Evolutionary conservation across 495 filamentous ascomycete species (phyloP).

Genomic region (Neurospora sp.): DNA sequence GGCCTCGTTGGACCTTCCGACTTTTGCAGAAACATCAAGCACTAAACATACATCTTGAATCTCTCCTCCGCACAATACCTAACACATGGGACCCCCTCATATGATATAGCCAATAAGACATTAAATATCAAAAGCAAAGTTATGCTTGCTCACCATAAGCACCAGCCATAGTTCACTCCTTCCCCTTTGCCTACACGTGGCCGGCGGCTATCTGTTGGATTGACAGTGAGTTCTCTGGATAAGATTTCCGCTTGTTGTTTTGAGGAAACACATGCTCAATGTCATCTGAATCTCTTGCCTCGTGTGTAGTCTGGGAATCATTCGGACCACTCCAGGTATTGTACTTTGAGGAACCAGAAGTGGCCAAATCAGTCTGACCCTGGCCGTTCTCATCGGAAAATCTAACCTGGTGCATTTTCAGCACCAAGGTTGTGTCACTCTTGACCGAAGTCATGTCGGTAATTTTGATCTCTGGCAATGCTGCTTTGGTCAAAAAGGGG

Average conservation of each 20-base stretch:
- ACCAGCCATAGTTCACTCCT: not conserved
- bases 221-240: not conserved
- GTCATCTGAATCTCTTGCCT: not conserved
- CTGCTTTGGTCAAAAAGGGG: not conserved
- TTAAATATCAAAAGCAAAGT: not conserved
- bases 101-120: not conserved
- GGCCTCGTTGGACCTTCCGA: not conserved
- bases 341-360: not conserved
- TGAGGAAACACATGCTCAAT: not conserved
- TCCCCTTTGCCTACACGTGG: not conserved
- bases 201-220: not conserved
- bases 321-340: not conserved
- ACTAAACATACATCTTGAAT: not conserved
- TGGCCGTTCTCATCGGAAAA: not conserved
- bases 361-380: not conserved
- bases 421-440: not conserved
- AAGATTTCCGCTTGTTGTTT: not conserved
- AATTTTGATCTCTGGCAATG: not conserved
- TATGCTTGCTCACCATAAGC: not conserved
- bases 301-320: not conserved
- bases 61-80: not conserved
- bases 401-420: not conserved
- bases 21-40: not conserved
- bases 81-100: not conserved
- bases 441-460: not conserved